Evolutionary conservation across 2,329 filamentous ascomycete genomes (phyloP), one percentile per base, ranked within the genome.

Genomic region (Aspergillus sp.): DNA sequence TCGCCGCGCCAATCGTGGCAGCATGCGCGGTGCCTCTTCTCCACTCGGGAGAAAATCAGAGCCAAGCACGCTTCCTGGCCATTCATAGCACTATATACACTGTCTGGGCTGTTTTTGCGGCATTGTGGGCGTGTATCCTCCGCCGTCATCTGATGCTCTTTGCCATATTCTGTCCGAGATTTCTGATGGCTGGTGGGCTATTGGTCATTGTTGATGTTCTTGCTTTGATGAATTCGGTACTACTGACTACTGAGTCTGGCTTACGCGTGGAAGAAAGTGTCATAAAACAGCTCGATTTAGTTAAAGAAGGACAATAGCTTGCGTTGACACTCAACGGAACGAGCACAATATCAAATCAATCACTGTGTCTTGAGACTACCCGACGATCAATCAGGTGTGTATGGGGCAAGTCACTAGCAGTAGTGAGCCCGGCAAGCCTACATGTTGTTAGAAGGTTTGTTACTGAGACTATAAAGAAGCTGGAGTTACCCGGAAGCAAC

Each of bases 141-240:
- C 83, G 95, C 56, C 84, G 95, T 54, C 94, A 99, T 80, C 82
- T 99, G 64, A 99, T 99, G 94, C 83, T 99, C 17, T 98, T 95
- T 78, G 85, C 95, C 44, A 92, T 99, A 39, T 99, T 98, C 71
- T 89, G 85, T 77, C 94, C 94, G 51, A 81, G 93, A 38, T 98
- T 93, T 79, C 90, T 98, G 88, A 84, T 91, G 73, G 91, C 58
- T 1, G 58, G 25, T 1, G 21, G 8, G 1, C 1, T 57, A 2
- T 15, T 60, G 13, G 38, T 25, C 3, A 39, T 57, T 2, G 32
- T 60, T 5, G 58, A 60, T 49, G 41, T 42, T 10, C 32, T 60
- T 30, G 39, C 39, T 15, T 3, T 52, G 41, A 0, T 38, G 0
- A 49, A 11, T 38, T 48, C 41, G 15, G 6, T 52, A 11, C 2